Evolutionary conservation across 2,329 filamentous ascomycete species (phyloP).

Genomic region (Fusarium citri): DNA sequence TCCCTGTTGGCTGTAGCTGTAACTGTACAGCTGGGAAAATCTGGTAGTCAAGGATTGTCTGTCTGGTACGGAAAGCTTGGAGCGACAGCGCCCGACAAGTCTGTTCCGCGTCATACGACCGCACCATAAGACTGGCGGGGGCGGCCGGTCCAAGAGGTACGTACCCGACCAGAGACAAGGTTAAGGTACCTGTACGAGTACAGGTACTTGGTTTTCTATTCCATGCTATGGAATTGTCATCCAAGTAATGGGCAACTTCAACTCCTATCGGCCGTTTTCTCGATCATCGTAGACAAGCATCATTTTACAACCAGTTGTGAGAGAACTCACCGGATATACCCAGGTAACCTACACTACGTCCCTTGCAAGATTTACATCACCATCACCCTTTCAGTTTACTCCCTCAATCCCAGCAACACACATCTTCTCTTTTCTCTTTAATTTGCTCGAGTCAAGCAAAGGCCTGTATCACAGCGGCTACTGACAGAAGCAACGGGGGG

Average conservation of each 20-base stretch:
- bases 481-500: not conserved
- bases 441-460: not conserved
- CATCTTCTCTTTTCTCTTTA: not conserved
- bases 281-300: slow-evolving; percentile 18
- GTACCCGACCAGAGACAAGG: not conserved
- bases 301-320: slow-evolving; percentile 2
- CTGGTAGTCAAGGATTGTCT: slow-evolving; percentile 23
- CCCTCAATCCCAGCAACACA: not conserved
- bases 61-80: slow-evolving; percentile 25
- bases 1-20: not conserved
- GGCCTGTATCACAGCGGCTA: slow-evolving; percentile 3
- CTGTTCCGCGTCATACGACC: slow-evolving; percentile 47
- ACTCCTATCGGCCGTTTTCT: slow-evolving; percentile 38
- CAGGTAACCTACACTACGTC: not conserved
- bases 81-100: slow-evolving; percentile 45
- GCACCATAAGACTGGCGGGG: slow-evolving; percentile 43
- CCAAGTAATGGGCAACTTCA: slow-evolving; percentile 40
- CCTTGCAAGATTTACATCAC: slow-evolving; percentile 16
- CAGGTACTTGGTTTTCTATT: not conserved
- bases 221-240: slow-evolving; percentile 37
- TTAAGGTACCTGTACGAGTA: slow-evolving; percentile 25
- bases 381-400: slow-evolving; percentile 1
- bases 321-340: not conserved
- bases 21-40: not conserved
- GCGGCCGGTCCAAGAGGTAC: slow-evolving; percentile 36